Base-by-base conservation (phyloP, 2,329 filamentous ascomycete species). In the Polytolypa hystricis region DNA sequence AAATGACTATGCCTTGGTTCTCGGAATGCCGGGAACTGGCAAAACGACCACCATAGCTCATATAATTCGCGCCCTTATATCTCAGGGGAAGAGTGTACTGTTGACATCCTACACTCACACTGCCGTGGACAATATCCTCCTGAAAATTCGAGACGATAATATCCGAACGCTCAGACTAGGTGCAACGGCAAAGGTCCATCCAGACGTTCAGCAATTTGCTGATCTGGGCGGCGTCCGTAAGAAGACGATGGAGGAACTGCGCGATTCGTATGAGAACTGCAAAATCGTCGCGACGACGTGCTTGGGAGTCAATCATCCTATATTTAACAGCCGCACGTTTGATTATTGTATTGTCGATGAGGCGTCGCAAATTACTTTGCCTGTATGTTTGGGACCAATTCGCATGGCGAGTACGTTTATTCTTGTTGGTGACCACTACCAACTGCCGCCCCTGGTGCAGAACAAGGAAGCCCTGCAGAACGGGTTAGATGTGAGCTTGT, bases 271-370 rank as follows among this genome's bases (percentile, higher is more conserved):
- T 74, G 82, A 91, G 54, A 77, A 80, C 33, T 84, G 83, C 2
- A 83, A 83, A 1, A 79, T 98, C 18, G 91, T 98, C 3, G 91
- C 89, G 4, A 95, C 91, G 1, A 96, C 91, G 0, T 98, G 91
- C 53, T 71, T 98, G 17, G 85, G 87, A 2, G 84, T 95, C 54
- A 89, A 81, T 48, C 91, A 98, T 56, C 73, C 79, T 2, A 66
- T 98, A 6, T 96, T 98, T 62, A 81, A 75, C 39, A 82, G 89
- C 52, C 81, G 91, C 4, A 77, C 80, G 1, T 98, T 98, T 48
- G 91, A 98, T 60, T 96, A 95, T 55, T 98, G 91, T 54, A 96
- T 98, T 44, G 89, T 98, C 3, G 91, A 98, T 47, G 91, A 98
- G 60, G 91, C 91, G 1, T 95, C 87, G 2, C 91, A 98, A 52